phyloP scores from a whole-genome alignment of 2,329 filamentous ascomycete species.

The Colletotrichum sp. region DNA sequence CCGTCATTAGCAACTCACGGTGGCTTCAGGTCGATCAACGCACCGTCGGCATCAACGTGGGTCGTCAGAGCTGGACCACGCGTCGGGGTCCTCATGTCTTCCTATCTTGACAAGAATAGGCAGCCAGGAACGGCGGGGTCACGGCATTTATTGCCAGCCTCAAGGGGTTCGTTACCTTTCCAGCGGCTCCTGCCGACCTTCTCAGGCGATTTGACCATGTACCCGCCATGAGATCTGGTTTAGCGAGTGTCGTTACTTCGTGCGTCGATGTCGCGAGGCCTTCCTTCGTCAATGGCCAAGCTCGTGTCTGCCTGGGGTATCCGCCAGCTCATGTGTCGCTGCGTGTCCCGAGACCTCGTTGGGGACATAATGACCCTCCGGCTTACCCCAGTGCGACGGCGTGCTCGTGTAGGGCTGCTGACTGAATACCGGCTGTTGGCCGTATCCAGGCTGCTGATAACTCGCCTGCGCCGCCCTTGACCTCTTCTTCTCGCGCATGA shows the following conservation, averaged over 20 bases:
- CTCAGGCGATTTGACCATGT: background rate
- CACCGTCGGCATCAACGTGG: background rate
- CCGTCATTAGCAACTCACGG: background rate
- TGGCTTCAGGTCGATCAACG: background rate
- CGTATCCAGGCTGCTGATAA: background rate
- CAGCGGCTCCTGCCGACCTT: background rate
- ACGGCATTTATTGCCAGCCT: background rate
- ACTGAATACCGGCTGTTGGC: background rate
- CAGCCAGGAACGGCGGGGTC: background rate
- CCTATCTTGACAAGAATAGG: background rate
- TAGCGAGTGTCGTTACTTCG: background rate
- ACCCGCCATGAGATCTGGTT: background rate
- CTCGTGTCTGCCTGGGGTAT: background rate
- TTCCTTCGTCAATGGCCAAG: background rate
- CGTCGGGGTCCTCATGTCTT: background rate
- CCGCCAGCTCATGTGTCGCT: background rate
- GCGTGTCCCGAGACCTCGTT: background rate
- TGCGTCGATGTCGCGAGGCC: background rate
- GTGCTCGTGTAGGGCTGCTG: background rate
- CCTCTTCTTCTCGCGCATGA: slow-evolving; percentile 17
- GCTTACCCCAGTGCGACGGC: background rate
- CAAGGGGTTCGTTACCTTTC: background rate
- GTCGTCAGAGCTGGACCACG: background rate
- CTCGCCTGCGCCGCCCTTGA: background rate
- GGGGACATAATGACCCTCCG: background rate